Base-by-base conservation (phyloP, 768 basidiomycete species). In the Rhizopogon rudus region DNA sequence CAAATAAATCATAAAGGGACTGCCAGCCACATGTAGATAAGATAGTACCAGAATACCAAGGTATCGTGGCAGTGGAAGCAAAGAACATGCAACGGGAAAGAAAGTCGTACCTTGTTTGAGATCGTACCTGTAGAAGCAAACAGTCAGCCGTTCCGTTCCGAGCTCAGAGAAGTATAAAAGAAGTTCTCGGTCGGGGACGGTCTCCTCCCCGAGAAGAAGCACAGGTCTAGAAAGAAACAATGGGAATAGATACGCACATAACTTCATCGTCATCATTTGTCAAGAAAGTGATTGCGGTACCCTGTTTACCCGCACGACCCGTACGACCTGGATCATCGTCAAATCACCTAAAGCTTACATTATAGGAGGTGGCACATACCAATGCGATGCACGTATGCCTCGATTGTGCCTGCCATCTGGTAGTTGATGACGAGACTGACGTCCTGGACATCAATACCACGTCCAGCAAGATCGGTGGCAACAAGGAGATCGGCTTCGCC, bases 381-480 rank as follows among this genome's bases (percentile, higher is more conserved):
- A 64, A 99, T 98, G 70, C 96, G 88, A 73, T 98, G 96, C 44
- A 98, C 93, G 66, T 97, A 98, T 40, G 88, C 93, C 72, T 99
- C 97, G 72, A 99, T 98, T 20, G 89, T 92, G 63, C 82, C 84
- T 5, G 94, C 84, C 96, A 98, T 98, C 74, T 97, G 93, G 80
- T 86, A 99, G 71, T 98, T 98, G 78, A 98, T 86, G 59, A 98
- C 96, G 50, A 97, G 77, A 57, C 86, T 89, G 57, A 98, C 97
- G 68, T 98, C 94, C 57, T 93, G 91, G 12, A 99, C 96, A 71
- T 99, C 97, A 70, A 98, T 98, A 80, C 97, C 97, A 65, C 97
- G 91, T 44, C 97, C 97, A 41, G 97, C 97, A 43, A 99, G 78
- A 71, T 99, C 97, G 5, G 97, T 99, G 1, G 97, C 97, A 33